Evolutionary conservation across 2,329 filamentous ascomycete species (phyloP), one percentile per base, ranked within the genome.

Genomic region (Graphiopsis chlorocephala): DNA sequence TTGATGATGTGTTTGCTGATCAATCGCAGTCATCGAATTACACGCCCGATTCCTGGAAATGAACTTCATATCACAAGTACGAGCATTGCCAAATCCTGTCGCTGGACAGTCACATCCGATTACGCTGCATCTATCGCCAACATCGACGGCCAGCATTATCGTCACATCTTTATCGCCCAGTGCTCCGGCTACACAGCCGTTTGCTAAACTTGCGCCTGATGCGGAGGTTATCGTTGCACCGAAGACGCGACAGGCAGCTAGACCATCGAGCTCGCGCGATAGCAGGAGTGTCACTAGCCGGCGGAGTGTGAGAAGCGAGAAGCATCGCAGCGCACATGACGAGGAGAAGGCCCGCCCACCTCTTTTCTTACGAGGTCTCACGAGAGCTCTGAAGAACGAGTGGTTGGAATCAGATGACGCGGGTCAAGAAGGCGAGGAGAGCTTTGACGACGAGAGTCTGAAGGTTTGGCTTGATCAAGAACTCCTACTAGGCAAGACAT

Each of bases 191-290:
- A 86, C 88, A 57, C 84, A 87, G 1, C 84, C 91, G 0, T 99
- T 99, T 75, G 92, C 91, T 28, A 98, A 97, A 78, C 91, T 99
- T 59, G 90, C 92, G 0, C 91, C 93, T 0, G 93, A 98, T 75
- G 94, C 94, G 25, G 95, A 99, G 78, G 93, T 99, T 58, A 96
- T 98, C 69, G 95, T 99, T 66, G 95, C 95, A 3, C 95, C 95
- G 0, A 99, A 99, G 80, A 90, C 89, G 28, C 86, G 94, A 63
- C 84, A 90, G 48, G 33, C 62, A 14, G 62, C 68, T 31, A 93
- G 91, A 75, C 80, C 84, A 35, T 82, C 87, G 3, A 86, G 88
- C 64, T 86, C 82, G n/a, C 86, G 88, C 42, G 92, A 96, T 70
- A 92, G 86, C 73, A 85, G 90, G 65, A 97, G 93, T 74, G 90